Conservation (phyloP, 345 rosid genomes). For the Anastatica hierochuntica region DNA sequence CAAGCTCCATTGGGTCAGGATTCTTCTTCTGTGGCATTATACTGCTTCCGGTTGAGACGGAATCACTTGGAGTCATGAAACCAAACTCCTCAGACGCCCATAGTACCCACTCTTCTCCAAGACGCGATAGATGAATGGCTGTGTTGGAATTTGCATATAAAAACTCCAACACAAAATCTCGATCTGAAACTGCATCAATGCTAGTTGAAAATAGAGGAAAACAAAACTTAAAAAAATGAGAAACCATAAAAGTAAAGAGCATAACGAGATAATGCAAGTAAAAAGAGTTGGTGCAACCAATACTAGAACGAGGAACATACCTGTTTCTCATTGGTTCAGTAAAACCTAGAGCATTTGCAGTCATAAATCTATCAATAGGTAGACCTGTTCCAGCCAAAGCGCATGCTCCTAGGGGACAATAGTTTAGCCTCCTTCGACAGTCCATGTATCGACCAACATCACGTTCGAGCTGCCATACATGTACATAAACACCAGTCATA, state of each 20-base stretch:
- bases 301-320: slow-evolving; percentile 42
- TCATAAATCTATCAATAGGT: slow-evolving; percentile 85
- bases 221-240: neutral
- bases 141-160: slow-evolving; percentile 64
- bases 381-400: slow-evolving; percentile 96
- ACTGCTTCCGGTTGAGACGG: slow-evolving; percentile 92
- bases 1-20: slow-evolving; percentile 99
- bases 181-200: slow-evolving; percentile 93
- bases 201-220: slow-evolving; percentile 25
- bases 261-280: neutral
- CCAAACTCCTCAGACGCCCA: slow-evolving; percentile 99
- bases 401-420: slow-evolving; percentile 91
- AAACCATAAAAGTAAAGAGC: neutral
- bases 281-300: no score
- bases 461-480: slow-evolving; percentile 78
- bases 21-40: slow-evolving; percentile 99
- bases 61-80: slow-evolving; percentile 77
- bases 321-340: slow-evolving; percentile 90
- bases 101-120: slow-evolving; percentile 97
- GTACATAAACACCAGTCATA: slow-evolving; percentile 3
- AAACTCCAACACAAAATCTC: slow-evolving; percentile 86
- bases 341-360: slow-evolving; percentile 65
- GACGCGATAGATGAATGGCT: slow-evolving; percentile 78
- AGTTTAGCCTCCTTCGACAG: slow-evolving; percentile 67
- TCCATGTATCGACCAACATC: slow-evolving; percentile 76